A percentile compares a stretch with the other conserved stretches of the same genome.
Conservation (phyloP, 176 grass and related monocot genomes). For the Juncus effusus region DNA sequence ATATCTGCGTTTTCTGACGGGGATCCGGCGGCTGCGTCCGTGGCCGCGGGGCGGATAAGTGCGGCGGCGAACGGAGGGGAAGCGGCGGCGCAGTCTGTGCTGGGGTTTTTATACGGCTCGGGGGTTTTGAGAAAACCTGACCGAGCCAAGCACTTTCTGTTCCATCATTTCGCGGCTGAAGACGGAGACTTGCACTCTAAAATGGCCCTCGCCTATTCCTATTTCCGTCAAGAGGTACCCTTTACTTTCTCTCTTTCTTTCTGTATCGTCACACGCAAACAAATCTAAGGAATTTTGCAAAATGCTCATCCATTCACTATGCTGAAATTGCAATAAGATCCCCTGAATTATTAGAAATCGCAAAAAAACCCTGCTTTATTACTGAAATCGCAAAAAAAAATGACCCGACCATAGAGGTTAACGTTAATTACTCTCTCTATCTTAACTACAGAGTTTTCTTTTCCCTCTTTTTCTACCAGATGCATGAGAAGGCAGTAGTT, state of each 20-base stretch:
- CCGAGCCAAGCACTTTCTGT: conserved; percentile 67
- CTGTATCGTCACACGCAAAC: not conserved
- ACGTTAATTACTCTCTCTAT: too few species aligned
- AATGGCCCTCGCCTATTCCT: conserved; percentile 89
- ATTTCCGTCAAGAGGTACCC: conserved; percentile 73
- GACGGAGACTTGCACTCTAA: conserved; percentile 85
- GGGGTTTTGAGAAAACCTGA: conserved; percentile 61
- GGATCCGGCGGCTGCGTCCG: conserved; percentile 55
- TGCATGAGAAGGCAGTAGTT: conserved; percentile 85
- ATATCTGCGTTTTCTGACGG: conserved; percentile 57
- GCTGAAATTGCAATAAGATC: not conserved
- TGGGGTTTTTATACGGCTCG: conserved; percentile 60
- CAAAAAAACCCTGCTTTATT: too few species aligned
- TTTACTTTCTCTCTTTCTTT: not conserved
- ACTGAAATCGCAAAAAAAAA: too few species aligned
- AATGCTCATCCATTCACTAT: not conserved
- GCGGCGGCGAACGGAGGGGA: conserved; percentile 51
- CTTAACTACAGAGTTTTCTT: not conserved
- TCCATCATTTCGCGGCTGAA: conserved; percentile 83
- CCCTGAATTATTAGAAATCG: too few species aligned
- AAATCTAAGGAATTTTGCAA: not conserved
- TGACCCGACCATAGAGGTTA: too few species aligned
- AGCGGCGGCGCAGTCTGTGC: conserved; percentile 66
- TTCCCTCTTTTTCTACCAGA: conserved; percentile 38
- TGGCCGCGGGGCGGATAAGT: conserved; percentile 64